These are phyloP conservation scores for Cucurbita maxima DNA, from an alignment of 306 rosid genomes.

Conservation along the genomic window DNA sequence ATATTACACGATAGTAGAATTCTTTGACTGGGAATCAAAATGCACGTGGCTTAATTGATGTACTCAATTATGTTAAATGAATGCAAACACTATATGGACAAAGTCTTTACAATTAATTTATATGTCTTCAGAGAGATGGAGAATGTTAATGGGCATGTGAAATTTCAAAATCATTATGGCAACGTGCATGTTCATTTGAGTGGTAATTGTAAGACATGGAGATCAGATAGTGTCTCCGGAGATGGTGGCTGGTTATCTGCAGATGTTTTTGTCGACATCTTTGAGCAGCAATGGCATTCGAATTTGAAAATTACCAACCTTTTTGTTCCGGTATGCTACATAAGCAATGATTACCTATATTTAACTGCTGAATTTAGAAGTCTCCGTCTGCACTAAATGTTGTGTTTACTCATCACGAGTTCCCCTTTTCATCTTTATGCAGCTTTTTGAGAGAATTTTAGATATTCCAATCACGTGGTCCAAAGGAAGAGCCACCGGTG, in stretches of 20 bases:
- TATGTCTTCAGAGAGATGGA: conserved; percentile 54
- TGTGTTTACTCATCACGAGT: conserved; percentile 12
- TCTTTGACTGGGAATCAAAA: neutral
- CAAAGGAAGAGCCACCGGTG: conserved; percentile 79
- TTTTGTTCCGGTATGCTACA: conserved; percentile 73
- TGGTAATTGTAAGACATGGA: conserved; percentile 87
- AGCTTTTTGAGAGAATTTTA: conserved; percentile 89
- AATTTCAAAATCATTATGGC: conserved; percentile 63
- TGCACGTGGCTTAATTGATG: neutral
- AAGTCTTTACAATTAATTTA: neutral
- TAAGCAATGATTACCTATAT: neutral
- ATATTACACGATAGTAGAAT: neutral
- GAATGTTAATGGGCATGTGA: conserved; percentile 67
- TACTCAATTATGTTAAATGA: neutral
- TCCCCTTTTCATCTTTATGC: conserved; percentile 22
- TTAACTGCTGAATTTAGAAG: neutral
- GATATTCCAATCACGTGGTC: conserved; percentile 81
- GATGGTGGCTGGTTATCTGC: conserved; percentile 94
- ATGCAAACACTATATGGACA: neutral
- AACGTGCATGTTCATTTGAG: conserved; percentile 50
- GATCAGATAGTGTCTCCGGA: conserved; percentile 43
- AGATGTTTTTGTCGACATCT: conserved; percentile 62
- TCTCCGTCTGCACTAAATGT: neutral
- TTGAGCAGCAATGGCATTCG: conserved; percentile 82
- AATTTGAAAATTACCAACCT: conserved; percentile 60